Percentiles rank a stretch among this genome's conserved stretches.
phyloP scores from a whole-genome alignment of 2,329 filamentous ascomycete species.

The Colletotrichum magnum region DNA sequence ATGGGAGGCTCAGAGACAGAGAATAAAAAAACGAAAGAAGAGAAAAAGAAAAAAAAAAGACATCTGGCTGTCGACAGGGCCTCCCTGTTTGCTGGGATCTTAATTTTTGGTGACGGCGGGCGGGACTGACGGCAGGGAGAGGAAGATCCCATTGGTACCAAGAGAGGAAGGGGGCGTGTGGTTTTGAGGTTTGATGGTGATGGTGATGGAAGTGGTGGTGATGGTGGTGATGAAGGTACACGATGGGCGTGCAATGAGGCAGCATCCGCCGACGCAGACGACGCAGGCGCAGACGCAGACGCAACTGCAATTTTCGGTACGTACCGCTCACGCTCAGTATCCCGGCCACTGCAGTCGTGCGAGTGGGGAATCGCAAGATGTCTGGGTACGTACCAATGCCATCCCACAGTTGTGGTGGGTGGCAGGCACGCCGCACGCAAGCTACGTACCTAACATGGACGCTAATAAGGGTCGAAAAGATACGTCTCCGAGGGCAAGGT shows the following conservation, averaged over 20 bases:
- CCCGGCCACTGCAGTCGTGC: slow-evolving; percentile 16
- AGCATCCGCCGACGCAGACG: slow-evolving; percentile 23
- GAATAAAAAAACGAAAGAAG: slow-evolving; percentile 19
- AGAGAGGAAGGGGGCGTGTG: slow-evolving; percentile 16
- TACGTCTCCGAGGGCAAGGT: too few species aligned
- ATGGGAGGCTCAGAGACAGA: slow-evolving; percentile 21
- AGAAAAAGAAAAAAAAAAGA: slow-evolving; percentile 12
- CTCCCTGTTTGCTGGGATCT: slow-evolving; percentile 28
- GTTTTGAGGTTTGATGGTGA: background rate
- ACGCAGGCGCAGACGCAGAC: slow-evolving; percentile 9
- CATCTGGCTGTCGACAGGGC: slow-evolving; percentile 21
- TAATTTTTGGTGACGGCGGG: slow-evolving; percentile 31
- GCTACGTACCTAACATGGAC: too few species aligned
- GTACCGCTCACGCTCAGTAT: background rate
- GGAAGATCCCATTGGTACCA: slow-evolving; percentile 30
- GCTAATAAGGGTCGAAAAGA: too few species aligned
- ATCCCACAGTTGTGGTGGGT: background rate
- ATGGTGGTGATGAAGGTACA: slow-evolving; percentile 26
- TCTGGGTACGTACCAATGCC: slow-evolving; percentile 5
- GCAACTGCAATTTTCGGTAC: slow-evolving; percentile 7
- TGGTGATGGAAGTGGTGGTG: slow-evolving; percentile 12
- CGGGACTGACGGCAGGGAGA: slow-evolving; percentile 36
- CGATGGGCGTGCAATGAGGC: slow-evolving; percentile 37
- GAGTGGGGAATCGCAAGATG: slow-evolving; percentile 27
- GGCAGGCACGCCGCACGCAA: background rate